These are phyloP conservation scores for Micromonas commoda DNA, from an alignment of 139 green algal genomes.

Conservation along the genomic window DNA sequence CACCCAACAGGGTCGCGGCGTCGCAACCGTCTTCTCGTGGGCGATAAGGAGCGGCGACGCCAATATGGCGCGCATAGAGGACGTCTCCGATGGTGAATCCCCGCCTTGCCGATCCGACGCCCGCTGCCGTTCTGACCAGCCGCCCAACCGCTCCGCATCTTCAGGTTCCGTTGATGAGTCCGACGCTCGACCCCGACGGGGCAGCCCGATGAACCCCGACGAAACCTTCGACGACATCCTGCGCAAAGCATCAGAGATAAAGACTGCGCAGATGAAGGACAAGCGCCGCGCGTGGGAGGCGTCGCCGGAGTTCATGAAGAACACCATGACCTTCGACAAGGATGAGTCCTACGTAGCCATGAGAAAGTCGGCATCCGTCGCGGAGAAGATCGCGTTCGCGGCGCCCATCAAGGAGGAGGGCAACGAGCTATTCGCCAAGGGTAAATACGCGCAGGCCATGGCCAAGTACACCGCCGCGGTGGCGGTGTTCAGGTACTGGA, in stretches of 20 bases:
- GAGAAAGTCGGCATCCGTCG: background rate
- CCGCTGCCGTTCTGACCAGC: no score
- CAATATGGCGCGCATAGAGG: no score
- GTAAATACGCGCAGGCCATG: background rate
- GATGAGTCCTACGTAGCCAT: background rate
- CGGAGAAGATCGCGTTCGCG: background rate
- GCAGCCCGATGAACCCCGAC: no score
- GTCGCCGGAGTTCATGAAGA: slow-evolving; percentile 13
- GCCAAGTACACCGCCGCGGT: background rate
- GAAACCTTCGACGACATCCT: slow-evolving; percentile 6
- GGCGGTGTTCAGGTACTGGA: background rate
- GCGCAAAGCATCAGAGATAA: background rate
- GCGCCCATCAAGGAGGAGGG: background rate
- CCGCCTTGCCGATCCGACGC: no score
- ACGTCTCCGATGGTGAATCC: no score
- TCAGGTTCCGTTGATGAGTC: no score
- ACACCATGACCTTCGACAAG: background rate
- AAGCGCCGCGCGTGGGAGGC: background rate
- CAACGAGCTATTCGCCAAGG: background rate
- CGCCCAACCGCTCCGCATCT: no score
- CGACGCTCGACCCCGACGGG: no score
- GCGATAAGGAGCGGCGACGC: no score
- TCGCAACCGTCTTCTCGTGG: no score
- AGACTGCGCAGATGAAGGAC: slow-evolving; percentile 9
- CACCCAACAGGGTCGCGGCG: no score